Base-by-base conservation (phyloP, 371 early-diverging fungal species). In the Entomophthora muscae region DNA sequence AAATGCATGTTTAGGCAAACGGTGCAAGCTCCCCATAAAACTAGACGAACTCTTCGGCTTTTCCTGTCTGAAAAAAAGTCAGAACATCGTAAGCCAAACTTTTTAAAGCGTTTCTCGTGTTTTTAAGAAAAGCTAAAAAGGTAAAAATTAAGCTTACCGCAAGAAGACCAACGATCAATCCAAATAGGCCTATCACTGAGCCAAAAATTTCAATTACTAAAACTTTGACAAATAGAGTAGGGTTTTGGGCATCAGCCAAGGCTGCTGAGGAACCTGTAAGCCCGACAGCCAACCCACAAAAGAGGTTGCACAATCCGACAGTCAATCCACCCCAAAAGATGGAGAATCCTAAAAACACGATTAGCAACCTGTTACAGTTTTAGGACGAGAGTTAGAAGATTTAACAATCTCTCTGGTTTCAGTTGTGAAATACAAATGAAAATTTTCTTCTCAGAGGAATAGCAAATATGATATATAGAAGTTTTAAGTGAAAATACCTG, bases 171-270 rank as follows among this genome's bases (percentile, higher is more conserved):
- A 92, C 85, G 66, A 94, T 93, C 53, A 94, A 78, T 10, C 98
- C 98, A 75, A 98, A 98, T 30, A 98, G 82, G 52, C 98, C 98
- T 66, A 98, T 79, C 56, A 93, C 90, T 58, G 88, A 87, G 24
- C 93, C 98, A 68, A 98, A 95, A 72, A 98, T 98, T 69, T 95
- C 98, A 62, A 98, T 87, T 51, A 98, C 90, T 32, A 98, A 77
- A 27, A 91, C 89, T 78, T 90, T 98, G 63, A 98, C 96, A 74
- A 98, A 98, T 53, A 98, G 75, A 67, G 85, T 82, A 51, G 85
- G 78, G 72, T 98, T 92, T 65, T 94, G 93, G 32, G 98, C 95
- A 73, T 98, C 98, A 21, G 96, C 96, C 22, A 95, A 73, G 13
- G 93, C 96, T 53, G 95, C 93, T 62, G 88, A 87, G 57, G 88